Base-by-base conservation (phyloP, 352 stramenopile species). In the Aphanomyces invadans region DNA sequence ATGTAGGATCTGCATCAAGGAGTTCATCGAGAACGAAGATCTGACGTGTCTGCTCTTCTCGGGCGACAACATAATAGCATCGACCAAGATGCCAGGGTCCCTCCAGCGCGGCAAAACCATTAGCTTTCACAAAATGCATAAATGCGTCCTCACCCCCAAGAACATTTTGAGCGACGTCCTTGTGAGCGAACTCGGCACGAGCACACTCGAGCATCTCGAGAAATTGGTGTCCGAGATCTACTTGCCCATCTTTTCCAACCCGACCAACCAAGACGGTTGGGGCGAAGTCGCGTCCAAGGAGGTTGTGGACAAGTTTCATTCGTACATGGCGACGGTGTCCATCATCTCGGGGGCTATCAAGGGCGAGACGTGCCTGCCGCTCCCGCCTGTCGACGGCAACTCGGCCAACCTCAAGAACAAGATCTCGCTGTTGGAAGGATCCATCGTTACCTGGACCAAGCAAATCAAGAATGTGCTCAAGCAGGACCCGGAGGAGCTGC, bases 391-490 rank as follows among this genome's bases (percentile, higher is more conserved):
- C 1, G 88, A 97, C 23, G 83, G 81, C 11, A 89, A 94, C 36
- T 80, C 83, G 0, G 81, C 77, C 7, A 89, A 87, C 44, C 26
- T 89, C 49, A 89, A 83, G 68, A 98, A 95, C 71, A 94, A 96
- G 36, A 97, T 99, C 65, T 97, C 95, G 12, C 74, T 99, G n/a
- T 78, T 99, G 0, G 97, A 99, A 76, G 89, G 92, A 3, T 97
- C 95, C 39, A 98, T 99, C 62, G 95, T 99, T 53, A 99, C 95
- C 0, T 99, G 96, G 97, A 99, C 96, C 33, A 99, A 99, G 73
- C 96, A 99, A 76, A 99, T 99, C 73, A 99, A 99, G 74, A 97
- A 93, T 69, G 92, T 99, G 2, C 77, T 99, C 25, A 98, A 98
- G 73, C 95, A 98, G 76, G 96, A 99, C 77, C 95, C 96, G 0